Evolutionary conservation across 768 basidiomycete species (phyloP).

Genomic region (Lactifluus hygrophoroides): DNA sequence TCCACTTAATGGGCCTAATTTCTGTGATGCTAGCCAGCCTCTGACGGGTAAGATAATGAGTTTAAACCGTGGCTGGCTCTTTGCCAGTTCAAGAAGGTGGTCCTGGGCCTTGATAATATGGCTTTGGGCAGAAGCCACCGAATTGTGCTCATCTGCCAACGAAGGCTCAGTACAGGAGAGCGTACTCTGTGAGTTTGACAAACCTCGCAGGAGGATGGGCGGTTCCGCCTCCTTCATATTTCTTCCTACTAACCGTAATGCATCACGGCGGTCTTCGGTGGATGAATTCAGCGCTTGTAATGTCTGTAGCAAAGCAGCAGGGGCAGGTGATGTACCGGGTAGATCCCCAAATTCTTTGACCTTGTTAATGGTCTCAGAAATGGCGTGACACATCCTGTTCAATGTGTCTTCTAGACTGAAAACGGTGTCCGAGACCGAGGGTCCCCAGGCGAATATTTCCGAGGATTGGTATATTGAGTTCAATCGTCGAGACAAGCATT

Average conservation of each 20-base stretch:
- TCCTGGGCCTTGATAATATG: slow-evolving; percentile 1
- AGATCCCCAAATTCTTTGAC: slow-evolving; percentile 1
- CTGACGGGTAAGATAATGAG: slow-evolving; percentile 29
- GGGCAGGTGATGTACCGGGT: slow-evolving; percentile 2
- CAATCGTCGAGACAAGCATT: neutral
- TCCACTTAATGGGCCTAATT: neutral
- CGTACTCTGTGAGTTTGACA: neutral
- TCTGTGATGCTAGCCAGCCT: slow-evolving; percentile 25
- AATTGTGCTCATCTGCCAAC: slow-evolving; percentile 10
- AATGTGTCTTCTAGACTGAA: neutral
- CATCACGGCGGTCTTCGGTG: neutral
- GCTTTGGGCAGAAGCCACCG: neutral
- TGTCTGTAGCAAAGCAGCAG: slow-evolving; percentile 2
- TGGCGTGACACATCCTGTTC: slow-evolving; percentile 11
- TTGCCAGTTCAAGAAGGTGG: slow-evolving; percentile 11
- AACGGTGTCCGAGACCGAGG: neutral
- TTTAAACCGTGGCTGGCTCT: slow-evolving; percentile 21
- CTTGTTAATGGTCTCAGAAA: slow-evolving; percentile 11
- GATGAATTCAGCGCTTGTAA: neutral
- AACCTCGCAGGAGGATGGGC: slow-evolving; percentile 12
- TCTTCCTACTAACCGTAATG: neutral
- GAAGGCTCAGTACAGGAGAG: neutral
- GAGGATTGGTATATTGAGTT: slow-evolving; percentile 19
- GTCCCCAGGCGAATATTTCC: slow-evolving; percentile 1
- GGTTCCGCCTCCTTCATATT: neutral